Evolutionary conservation across 2,329 filamentous ascomycete species (phyloP), one percentile per base, ranked within the genome.

Genomic region (Fusarium kyushuense): DNA sequence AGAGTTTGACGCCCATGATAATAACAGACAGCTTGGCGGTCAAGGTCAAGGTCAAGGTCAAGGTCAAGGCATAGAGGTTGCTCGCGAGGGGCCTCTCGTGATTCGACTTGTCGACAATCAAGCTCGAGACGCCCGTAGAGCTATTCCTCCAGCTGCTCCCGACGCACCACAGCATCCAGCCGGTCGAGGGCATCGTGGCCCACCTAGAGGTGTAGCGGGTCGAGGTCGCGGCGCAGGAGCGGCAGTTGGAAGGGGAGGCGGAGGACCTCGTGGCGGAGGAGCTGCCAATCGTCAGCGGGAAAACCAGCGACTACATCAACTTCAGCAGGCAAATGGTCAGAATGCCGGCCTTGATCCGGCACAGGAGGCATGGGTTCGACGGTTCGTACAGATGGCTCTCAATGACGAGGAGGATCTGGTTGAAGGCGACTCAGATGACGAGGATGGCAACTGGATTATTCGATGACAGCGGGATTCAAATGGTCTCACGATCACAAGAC

Each of bases 81-180:
- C 84, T 41, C 83, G 83, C 4, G 86, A 88, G 71, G 86, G 84
- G 2, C 86, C 86, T 6, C 80, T 88, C 13, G 85, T 88, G 14
- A 81, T 88, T 30, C 81, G 86, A 30, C 84, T 88, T 29, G 81
- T 83, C 38, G 80, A 81, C 36, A 77, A 79, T 48, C 77, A 77
- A 54, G 74, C 71, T 35, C 75, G 67, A 54, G 73, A 69, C 27
- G 75, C 70, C 25, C 75, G 72, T 33, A 69, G 67, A 30, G 66
- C 72, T 29, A 67, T 74, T 19, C 75, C 75, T 45, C 74, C 76
- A 35, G 73, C 75, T 29, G 75, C 73, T 12, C 75, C 75, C 41
- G 73, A 74, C 13, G 75, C 73, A 53, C 76, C 76, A 63, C 69
- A 71, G 61, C 63, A 54, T 59, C 71, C 60, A 72, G 69, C 52